Base-by-base conservation (phyloP, 2,329 filamentous ascomycete genomes). In the Diaporthe ampelina region DNA sequence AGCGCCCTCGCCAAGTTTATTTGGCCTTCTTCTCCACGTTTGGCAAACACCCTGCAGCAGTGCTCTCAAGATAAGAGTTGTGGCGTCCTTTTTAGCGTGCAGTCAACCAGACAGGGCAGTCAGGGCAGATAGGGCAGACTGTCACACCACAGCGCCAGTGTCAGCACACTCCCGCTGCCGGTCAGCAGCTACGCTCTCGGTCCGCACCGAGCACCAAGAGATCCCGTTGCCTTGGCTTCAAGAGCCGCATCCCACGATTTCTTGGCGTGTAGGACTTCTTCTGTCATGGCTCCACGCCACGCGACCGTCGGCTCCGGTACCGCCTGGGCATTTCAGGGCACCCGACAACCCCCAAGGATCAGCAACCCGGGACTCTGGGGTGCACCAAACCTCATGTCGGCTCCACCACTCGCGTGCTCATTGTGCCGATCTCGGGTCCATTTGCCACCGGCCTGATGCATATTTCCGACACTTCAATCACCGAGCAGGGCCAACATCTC, bases 121-220 rank as follows among this genome's bases (percentile, higher is more conserved):
- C 40, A 43, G 17, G 37, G 37, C 37, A 37, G 37, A 37, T 15
- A 43, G 17, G 40, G 37, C 26, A 26, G 37, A 15, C 35, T 10
- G 40, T 43, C 37, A 21, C 40, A 48, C 40, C 40, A 43, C 37
- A 40, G 8, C 7, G 26, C 40, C 29, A 15, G 13, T 24, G 48
- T 9, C 21, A 13, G n/a, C 63, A 40, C 29, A 68, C 5, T 17
- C 40, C 40, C 40, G 40, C 40, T 43, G 40, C 15, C 32, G 19
- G 48, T 26, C 63, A 68, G 63, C 63, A 68, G 63, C 63, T 50
- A 68, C 63, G 24, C 48, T 29, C 54, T 68, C 63, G 63, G 63
- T 8, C 63, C 63, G 63, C 63, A 54, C 63, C 63, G 63, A 54
- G 32, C 37, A 68, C 48, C 63, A 68, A 68, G 63, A 52, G 63